phyloP scores from a whole-genome alignment of 1,139 yeast species.

The Blastobotrys ciferrii region DNA sequence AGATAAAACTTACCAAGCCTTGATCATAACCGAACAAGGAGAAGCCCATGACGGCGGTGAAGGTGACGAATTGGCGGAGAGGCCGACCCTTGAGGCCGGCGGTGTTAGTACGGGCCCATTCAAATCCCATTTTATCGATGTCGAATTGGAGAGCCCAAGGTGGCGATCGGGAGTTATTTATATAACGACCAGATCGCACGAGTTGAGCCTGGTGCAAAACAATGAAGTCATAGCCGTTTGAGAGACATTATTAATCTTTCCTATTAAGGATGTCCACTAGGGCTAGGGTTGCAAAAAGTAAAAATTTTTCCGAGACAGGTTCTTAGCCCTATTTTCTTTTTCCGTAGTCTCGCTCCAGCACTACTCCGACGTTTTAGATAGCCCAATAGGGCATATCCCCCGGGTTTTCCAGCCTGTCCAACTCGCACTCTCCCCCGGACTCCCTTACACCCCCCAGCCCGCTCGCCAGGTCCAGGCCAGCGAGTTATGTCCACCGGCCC shows the following conservation, averaged over 20 bases:
- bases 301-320: conserved; percentile 10
- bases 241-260: neutral
- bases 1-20: conserved; percentile 59
- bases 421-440: neutral
- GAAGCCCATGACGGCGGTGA: conserved; percentile 61
- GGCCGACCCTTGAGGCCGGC: conserved; percentile 43
- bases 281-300: conserved; percentile 5
- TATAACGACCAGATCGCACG: neutral
- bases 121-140: conserved; percentile 5
- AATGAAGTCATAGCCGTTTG: conserved; percentile 9
- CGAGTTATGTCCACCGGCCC: neutral
- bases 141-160: no score
- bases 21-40: conserved; percentile 77
- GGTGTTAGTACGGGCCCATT: conserved; percentile 30
- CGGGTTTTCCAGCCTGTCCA: neutral
- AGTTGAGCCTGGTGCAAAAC: neutral
- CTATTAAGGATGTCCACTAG: conserved; percentile 1
- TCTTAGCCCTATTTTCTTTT: conserved; percentile 3
- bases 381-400: neutral
- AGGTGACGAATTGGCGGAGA: conserved; percentile 50
- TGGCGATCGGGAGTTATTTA: no score
- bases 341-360: neutral
- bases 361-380: neutral
- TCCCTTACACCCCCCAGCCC: neutral
- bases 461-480: neutral